phyloP scores from a whole-genome alignment of 441 rosid species.

The Geranium incanum region DNA sequence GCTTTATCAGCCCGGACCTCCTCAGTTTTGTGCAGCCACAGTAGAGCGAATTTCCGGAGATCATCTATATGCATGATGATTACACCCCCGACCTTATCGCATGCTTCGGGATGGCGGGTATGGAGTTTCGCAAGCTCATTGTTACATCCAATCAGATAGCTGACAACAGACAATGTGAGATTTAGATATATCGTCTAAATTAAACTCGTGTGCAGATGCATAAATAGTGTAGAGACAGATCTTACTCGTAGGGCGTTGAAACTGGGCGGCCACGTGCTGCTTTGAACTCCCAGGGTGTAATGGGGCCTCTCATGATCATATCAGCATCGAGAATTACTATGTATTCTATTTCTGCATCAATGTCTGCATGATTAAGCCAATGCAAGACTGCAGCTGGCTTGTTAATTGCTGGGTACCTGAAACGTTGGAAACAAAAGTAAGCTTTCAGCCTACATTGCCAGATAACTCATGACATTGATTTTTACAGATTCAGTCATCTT shows the following conservation, averaged over 20 bases:
- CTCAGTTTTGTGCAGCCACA: slow-evolving; percentile 93
- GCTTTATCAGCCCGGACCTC: slow-evolving; percentile 95
- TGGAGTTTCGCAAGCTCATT: slow-evolving; percentile 91
- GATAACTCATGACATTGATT: not conserved
- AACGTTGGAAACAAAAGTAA: slow-evolving; percentile 14
- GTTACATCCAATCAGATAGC: slow-evolving; percentile 93
- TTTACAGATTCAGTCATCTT: not conserved
- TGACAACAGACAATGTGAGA: slow-evolving; percentile 24
- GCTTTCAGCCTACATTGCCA: not conserved
- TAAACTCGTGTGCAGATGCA: no score
- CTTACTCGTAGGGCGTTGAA: slow-evolving; percentile 97
- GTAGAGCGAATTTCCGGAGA: slow-evolving; percentile 70
- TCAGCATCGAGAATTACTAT: slow-evolving; percentile 96
- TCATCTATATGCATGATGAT: slow-evolving; percentile 97
- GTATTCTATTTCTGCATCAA: slow-evolving; percentile 59
- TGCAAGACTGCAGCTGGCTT: slow-evolving; percentile 97
- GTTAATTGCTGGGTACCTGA: slow-evolving; percentile 98
- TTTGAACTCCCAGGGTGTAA: slow-evolving; percentile 94
- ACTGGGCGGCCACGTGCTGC: slow-evolving; percentile 93
- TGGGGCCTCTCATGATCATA: slow-evolving; percentile 93
- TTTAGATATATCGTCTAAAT: not conserved
- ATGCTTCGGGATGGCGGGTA: slow-evolving; percentile 82
- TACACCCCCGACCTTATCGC: slow-evolving; percentile 98
- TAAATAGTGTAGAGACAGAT: slow-evolving; percentile 8
- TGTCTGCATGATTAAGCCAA: slow-evolving; percentile 87